These are phyloP conservation scores for Zopfia rhizophila DNA, from an alignment of 2,329 filamentous ascomycete genomes.

Conservation along the genomic window DNA sequence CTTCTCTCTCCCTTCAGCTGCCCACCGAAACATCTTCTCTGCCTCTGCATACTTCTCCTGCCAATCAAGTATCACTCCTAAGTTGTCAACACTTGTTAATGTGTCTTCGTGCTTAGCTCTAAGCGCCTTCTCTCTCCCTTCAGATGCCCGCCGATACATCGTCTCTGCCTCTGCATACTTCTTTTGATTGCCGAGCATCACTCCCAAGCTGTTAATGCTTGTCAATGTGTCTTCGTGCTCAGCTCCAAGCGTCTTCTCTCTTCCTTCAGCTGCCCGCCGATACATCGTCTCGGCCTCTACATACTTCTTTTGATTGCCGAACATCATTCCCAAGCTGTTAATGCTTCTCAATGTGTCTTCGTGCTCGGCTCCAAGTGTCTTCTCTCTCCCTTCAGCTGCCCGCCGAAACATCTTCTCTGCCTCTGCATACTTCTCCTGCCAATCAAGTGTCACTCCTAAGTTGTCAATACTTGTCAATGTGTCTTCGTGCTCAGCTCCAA, in stretches of 20 bases:
- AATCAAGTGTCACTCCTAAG: background rate
- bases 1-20: background rate
- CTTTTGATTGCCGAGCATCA: constrained; percentile 3
- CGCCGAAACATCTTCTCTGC: constrained; percentile 12
- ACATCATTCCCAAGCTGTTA: background rate
- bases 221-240: constrained; percentile 7
- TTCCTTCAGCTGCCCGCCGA: background rate
- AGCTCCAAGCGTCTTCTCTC: constrained; percentile 6
- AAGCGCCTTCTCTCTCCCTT: constrained; percentile 4
- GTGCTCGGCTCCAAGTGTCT: constrained; percentile 6
- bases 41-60: too few relatives aligned
- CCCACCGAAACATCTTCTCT: constrained; percentile 5
- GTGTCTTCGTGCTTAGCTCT: constrained; percentile 5
- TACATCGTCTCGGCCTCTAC: constrained; percentile 7
- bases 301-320: constrained; percentile 10
- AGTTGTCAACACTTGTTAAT: constrained; percentile 2
- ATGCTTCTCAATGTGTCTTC: constrained; percentile 6
- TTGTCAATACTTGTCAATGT: constrained; percentile 6
- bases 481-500: constrained; percentile 5
- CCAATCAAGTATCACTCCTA: background rate
- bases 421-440: constrained; percentile 13
- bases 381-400: constrained; percentile 1
- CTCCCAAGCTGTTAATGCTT: constrained; percentile 1
- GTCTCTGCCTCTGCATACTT: constrained; percentile 14
- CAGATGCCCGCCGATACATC: constrained; percentile 2